Evolutionary conservation across 306 rosid genomes (phyloP).

Genomic region (Glycine soja): DNA sequence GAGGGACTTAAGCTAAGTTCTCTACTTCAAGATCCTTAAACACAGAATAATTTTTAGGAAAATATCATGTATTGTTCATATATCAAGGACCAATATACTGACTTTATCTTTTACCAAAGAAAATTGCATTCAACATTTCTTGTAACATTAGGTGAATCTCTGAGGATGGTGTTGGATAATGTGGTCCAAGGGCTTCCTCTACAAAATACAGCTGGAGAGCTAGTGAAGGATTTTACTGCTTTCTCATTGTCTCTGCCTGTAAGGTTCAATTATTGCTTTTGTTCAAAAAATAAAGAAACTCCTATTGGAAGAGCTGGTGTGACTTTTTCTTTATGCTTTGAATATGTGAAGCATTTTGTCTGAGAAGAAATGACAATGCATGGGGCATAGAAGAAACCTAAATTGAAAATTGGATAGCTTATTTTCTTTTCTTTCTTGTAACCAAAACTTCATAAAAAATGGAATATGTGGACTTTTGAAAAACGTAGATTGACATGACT

Average conservation of each 20-base stretch:
- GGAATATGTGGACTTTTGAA: slow-evolving; percentile 12
- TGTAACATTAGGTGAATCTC: slow-evolving; percentile 61
- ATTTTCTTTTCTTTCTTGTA: slow-evolving; percentile 28
- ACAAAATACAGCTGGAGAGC: slow-evolving; percentile 59
- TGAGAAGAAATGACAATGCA: slow-evolving; percentile 28
- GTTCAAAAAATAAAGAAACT: slow-evolving; percentile 25
- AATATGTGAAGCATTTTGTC: slow-evolving; percentile 25
- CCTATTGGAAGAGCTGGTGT: slow-evolving; percentile 3
- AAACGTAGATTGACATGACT: slow-evolving; percentile 20
- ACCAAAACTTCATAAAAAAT: slow-evolving; percentile 15
- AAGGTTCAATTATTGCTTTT: slow-evolving; percentile 53
- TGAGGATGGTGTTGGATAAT: slow-evolving; percentile 57
- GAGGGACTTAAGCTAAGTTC: slow-evolving; percentile 5
- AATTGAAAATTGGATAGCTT: slow-evolving; percentile 12
- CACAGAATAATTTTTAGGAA: slow-evolving; percentile 6
- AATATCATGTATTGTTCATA: slow-evolving; percentile 12
- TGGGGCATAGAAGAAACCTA: slow-evolving; percentile 25
- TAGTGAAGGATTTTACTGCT: slow-evolving; percentile 62
- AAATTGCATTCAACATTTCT: slow-evolving; percentile 46
- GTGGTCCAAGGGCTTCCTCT: slow-evolving; percentile 65
- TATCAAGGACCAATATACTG: not conserved
- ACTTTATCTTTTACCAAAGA: slow-evolving; percentile 40
- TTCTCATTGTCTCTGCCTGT: slow-evolving; percentile 72
- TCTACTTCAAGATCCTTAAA: slow-evolving; percentile 16
- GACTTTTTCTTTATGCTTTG: slow-evolving; percentile 38